phyloP scores from a whole-genome alignment of 108 stramenopile species.

The Conticribra guillardii region DNA sequence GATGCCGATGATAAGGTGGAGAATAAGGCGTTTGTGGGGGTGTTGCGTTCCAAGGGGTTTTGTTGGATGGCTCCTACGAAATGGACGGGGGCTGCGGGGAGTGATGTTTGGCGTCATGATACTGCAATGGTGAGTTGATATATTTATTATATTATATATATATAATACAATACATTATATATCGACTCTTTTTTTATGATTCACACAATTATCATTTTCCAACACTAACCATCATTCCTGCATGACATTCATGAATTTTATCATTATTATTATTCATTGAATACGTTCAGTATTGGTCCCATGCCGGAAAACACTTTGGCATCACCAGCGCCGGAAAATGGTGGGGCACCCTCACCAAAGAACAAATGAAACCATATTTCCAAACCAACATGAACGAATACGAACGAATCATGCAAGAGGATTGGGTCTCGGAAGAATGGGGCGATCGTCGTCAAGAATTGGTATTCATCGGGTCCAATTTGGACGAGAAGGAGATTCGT shows the following conservation, averaged over 20 bases:
- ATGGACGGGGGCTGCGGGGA: conserved; percentile 62
- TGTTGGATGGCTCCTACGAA: conserved; percentile 92
- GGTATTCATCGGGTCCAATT: conserved; percentile 85
- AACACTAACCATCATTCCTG: too few species aligned
- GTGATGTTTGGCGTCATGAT: conserved; percentile 87
- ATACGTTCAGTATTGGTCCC: conserved; percentile 79
- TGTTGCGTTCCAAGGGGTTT: conserved; percentile 95
- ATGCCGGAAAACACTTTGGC: conserved; percentile 93
- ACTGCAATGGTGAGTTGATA: conserved; percentile 72
- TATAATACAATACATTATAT: too few species aligned
- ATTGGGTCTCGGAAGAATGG: conserved; percentile 86
- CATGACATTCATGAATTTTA: too few species aligned
- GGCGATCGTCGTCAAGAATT: conserved; percentile 94
- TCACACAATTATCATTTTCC: too few species aligned
- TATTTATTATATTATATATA: background rate
- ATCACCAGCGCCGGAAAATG: conserved; percentile 89
- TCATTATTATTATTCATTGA: too few species aligned
- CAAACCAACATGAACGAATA: conserved; percentile 64
- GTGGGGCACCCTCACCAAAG: conserved; percentile 84
- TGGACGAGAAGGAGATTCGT: conserved; percentile 68
- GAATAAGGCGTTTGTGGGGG: conserved; percentile 68
- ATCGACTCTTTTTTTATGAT: too few species aligned
- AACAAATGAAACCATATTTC: conserved; percentile 75
- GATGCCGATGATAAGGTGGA: conserved; percentile 32
- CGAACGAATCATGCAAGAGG: conserved; percentile 79